Percentiles rank a stretch among this genome's conserved stretches.
These are phyloP conservation scores for Daphne laureola DNA, from an alignment of 441 rosid species.

Conservation along the genomic window DNA sequence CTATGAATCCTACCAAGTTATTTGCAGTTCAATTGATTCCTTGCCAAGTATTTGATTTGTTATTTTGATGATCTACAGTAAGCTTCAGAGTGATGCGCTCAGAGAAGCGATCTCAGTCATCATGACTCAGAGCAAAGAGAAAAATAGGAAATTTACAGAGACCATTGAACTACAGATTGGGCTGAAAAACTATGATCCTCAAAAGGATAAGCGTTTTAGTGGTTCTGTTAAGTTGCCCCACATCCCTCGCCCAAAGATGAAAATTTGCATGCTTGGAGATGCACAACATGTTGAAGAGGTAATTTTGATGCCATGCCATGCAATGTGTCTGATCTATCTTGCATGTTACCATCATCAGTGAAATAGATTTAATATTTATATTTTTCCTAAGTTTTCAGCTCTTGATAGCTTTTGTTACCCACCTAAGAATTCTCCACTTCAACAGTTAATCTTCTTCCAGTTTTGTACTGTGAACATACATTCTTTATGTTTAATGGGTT, in stretches of 20 bases:
- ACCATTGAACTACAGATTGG: slow-evolving; percentile 95
- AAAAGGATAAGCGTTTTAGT: slow-evolving; percentile 94
- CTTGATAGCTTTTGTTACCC: too few relatives aligned
- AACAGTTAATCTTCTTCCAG: not conserved
- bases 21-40: too few relatives aligned
- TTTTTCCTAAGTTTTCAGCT: not conserved
- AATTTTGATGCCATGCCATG: not conserved
- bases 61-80: slow-evolving; percentile 36
- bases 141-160: slow-evolving; percentile 74
- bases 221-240: slow-evolving; percentile 89
- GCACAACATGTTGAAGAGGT: slow-evolving; percentile 99
- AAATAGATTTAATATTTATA: not conserved
- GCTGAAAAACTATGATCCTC: slow-evolving; percentile 93
- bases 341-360: not conserved
- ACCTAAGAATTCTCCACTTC: not conserved
- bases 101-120: slow-evolving; percentile 72
- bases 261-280: slow-evolving; percentile 95
- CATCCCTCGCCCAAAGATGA: slow-evolving; percentile 97
- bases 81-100: slow-evolving; percentile 80
- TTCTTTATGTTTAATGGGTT: not conserved
- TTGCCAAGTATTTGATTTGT: not conserved
- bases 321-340: not conserved
- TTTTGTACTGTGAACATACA: too few relatives aligned
- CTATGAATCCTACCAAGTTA: too few relatives aligned
- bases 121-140: slow-evolving; percentile 43